Base-by-base conservation (phyloP, 768 basidiomycete genomes). In the Mycena metata region DNA sequence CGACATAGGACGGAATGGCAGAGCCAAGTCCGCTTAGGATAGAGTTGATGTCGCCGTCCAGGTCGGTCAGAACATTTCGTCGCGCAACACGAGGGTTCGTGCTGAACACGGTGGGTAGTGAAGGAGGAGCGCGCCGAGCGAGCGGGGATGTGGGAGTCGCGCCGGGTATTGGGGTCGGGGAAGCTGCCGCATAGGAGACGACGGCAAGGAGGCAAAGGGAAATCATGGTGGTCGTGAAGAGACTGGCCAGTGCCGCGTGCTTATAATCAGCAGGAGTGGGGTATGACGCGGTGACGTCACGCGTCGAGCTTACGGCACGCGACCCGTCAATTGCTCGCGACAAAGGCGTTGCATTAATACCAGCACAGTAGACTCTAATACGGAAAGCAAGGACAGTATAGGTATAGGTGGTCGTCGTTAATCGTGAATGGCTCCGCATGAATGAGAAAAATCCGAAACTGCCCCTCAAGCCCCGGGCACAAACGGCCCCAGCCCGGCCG, bases 401-500 rank as follows among this genome's bases (percentile, higher is more conserved):
- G 41, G 45, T 47, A 46, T 39, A 46, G 66, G 43, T 39, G 59
- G 30, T 55, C 55, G 63, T 63, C 69, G 64, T 66, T 39, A 65
- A 60, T 69, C 69, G 39, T 65, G 64, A 65, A 64, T 61, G 69
- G 30, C 49, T 66, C 54, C 64, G 24, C 57, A 21, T 30, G 39
- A 56, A 66, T 51, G 33, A 50, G 33, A 46, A 51, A 46, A 60
- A 56, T 55, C 50, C 24, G 36, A 60, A 55, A 39, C 50, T 23
- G 70, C 52, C 58, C n/a, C 57, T 77, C 69, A 88, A 67, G 79
- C 80, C 66, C 82, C 81, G 30, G 83, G 81, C 36, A 92, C 83
- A 79, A 86, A 88, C 19, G 80, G 78, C 15, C 79, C 76, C 73
- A 96, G 82, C 30, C 96, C 96, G 9, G 93, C 90, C 7, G 91